A percentile compares a stretch with the other conserved stretches of the same genome.
phyloP scores from a whole-genome alignment of 805 yeast species.

The Yarrowia deformans region DNA sequence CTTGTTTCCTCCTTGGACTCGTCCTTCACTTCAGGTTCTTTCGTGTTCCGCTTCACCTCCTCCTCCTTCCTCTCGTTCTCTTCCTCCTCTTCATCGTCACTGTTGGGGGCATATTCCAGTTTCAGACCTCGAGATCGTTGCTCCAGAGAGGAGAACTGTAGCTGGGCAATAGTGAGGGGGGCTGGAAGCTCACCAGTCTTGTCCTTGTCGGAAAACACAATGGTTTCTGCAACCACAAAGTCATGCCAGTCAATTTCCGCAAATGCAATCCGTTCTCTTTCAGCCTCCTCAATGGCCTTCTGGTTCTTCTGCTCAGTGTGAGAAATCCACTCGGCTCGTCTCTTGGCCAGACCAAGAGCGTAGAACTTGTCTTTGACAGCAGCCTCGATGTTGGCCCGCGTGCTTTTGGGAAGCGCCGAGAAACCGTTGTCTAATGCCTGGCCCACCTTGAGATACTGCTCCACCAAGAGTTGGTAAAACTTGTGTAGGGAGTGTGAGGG shows the following conservation, averaged over 20 bases:
- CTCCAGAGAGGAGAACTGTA: constrained; percentile 67
- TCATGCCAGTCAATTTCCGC: constrained; percentile 90
- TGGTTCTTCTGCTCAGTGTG: constrained; percentile 51
- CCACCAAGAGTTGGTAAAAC: constrained; percentile 58
- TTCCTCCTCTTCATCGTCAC: constrained; percentile 17
- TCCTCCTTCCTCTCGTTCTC: constrained; percentile 42
- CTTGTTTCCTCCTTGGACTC: constrained; percentile 19
- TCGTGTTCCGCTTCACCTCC: constrained; percentile 42
- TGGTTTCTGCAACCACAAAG: constrained; percentile 72
- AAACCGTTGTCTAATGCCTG: constrained; percentile 44
- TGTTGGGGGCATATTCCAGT: constrained; percentile 44
- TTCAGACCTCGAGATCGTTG: constrained; percentile 54
- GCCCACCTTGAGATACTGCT: constrained; percentile 61
- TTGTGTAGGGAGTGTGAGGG: constrained; percentile 65
- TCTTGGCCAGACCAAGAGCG: constrained; percentile 58
- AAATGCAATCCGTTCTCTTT: constrained; percentile 59
- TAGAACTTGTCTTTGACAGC: constrained; percentile 50
- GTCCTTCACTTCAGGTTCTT: background rate
- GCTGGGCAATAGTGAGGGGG: constrained; percentile 63
- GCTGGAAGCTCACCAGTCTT: constrained; percentile 58
- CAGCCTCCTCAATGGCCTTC: constrained; percentile 51
- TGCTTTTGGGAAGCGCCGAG: constrained; percentile 40
- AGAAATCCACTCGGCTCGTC: constrained; percentile 63
- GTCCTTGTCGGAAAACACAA: constrained; percentile 64
- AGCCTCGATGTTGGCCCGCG: constrained; percentile 44